Percentiles rank a stretch among this genome's conserved stretches.
Evolutionary conservation across 306 rosid genomes (phyloP).

Genomic region (Cicer yamashitae): DNA sequence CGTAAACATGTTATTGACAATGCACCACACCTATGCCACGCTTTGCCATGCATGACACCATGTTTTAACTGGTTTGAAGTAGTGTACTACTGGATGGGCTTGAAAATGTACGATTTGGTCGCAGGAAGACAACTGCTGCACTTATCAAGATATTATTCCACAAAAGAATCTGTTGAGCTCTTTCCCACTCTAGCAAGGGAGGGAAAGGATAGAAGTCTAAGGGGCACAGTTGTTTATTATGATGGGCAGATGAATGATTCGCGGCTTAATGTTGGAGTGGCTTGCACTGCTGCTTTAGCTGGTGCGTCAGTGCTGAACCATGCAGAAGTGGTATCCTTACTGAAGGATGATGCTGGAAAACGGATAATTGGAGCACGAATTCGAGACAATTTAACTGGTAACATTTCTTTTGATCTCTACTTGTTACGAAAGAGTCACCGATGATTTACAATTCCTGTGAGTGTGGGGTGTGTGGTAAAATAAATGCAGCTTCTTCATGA

Average conservation of each 20-base stretch:
- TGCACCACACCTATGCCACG: constrained; percentile 98
- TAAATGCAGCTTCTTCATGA: constrained; percentile 4
- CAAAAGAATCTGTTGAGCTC: constrained; percentile 83
- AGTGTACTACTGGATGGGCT: constrained; percentile 88
- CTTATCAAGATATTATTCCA: constrained; percentile 91
- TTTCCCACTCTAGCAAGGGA: constrained; percentile 90
- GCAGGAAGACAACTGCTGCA: constrained; percentile 85
- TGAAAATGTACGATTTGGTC: constrained; percentile 96
- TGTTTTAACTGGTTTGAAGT: constrained; percentile 95
- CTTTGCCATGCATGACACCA: constrained; percentile 99
- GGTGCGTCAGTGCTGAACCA: constrained; percentile 99
- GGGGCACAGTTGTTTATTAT: constrained; percentile 95
- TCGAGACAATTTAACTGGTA: constrained; percentile 88
- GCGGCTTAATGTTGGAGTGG: constrained; percentile 90
- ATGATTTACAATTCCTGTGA: constrained; percentile 18
- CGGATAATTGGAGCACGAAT: constrained; percentile 85
- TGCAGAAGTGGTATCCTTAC: constrained; percentile 81
- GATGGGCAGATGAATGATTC: constrained; percentile 99
- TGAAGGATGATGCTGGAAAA: constrained; percentile 77
- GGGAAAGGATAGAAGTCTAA: constrained; percentile 68
- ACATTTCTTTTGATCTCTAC: constrained; percentile 27
- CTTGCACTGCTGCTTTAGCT: constrained; percentile 92
- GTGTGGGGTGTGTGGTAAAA: constrained; percentile 27
- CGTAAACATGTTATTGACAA: constrained; percentile 92
- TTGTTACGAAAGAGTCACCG: background rate